Base-by-base conservation (phyloP, 106 monocot species). In the Dendrobium nobile region DNA sequence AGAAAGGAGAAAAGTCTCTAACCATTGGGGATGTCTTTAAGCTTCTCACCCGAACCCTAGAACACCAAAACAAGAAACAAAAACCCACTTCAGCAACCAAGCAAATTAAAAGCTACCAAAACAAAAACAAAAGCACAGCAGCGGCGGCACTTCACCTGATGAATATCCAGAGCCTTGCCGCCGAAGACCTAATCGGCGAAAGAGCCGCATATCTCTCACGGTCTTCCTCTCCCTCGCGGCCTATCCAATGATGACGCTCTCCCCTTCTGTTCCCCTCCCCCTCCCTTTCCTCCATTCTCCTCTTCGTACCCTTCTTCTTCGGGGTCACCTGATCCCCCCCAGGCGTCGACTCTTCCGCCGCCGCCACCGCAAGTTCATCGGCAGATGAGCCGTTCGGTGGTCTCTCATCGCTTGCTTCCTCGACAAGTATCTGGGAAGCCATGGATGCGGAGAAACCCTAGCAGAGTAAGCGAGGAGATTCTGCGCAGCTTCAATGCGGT, bases 21-120 rank as follows among this genome's bases (percentile, higher is more conserved):
- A 96, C 96, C 91, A 86, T 96, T 96, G 5, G 96, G 96, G 27
- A 96, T 96, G 82, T 96, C 96, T 73, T 88, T 93, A 51, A 96
- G 87, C 84, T 87, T 93, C 2, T 87, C 88, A 59, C 96, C 96
- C 11, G 91, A 58, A 84, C 96, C 96, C 96, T 95, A 75, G 17
- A 83, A 75, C 59, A 77, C 10, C 40, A 81, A 77, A 61, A 65
- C 26, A 68, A 72, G 65, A 45, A 24, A n/a, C n/a, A 73, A 73
- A 55, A 17, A 56, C 41, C 15, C 3, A 4, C 4, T 51, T 75
- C 16, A 79, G 28, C 1, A 79, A 79, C 61, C 42, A 40, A n/a
- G 11, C 47, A 2, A 47, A 20, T 8, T 17, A 47, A 45, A 26
- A 47, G 3, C 20, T 28, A 22, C 17, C 43, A 73, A 54, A 22